Percentiles rank a stretch among this genome's conserved stretches.
phyloP scores from a whole-genome alignment of 441 rosid genomes.

The Sinapis alba region DNA sequence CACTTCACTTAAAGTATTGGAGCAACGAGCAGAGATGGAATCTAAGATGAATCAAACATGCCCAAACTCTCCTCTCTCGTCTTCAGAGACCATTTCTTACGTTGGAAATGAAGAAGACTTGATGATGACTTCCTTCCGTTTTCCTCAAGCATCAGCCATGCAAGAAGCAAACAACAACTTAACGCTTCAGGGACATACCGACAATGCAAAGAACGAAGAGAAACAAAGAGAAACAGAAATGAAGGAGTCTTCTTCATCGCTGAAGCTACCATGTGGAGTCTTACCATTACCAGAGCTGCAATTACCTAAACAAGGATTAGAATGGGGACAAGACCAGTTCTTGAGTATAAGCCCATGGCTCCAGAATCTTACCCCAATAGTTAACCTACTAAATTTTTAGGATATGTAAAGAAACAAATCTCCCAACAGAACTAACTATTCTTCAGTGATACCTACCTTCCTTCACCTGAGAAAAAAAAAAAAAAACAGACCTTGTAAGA shows the following conservation, averaged over 20 bases:
- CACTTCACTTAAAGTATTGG: constrained; percentile 80
- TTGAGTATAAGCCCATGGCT: constrained; percentile 86
- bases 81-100: constrained; percentile 52
- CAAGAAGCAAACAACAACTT: constrained; percentile 46
- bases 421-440: constrained; percentile 9
- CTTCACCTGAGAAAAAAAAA: neutral
- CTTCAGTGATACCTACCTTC: neutral
- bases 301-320: constrained; percentile 57
- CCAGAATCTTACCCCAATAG: constrained; percentile 57
- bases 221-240: constrained; percentile 25
- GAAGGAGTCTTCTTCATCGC: constrained; percentile 37
- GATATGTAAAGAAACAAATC: constrained; percentile 1
- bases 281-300: constrained; percentile 76
- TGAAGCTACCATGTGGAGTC: constrained; percentile 53
- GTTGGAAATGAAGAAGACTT: constrained; percentile 46
- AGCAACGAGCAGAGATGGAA: constrained; percentile 82
- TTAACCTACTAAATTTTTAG: constrained; percentile 63
- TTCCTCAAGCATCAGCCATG: constrained; percentile 42
- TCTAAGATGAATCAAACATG: constrained; percentile 47
- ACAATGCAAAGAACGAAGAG: constrained; percentile 21
- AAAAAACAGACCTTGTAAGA: constrained; percentile 13
- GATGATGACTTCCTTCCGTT: constrained; percentile 13
- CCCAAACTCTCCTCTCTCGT: constrained; percentile 48
- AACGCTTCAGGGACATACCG: constrained; percentile 16
- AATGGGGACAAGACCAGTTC: constrained; percentile 71